Percentiles rank a stretch among this genome's conserved stretches.
phyloP scores from a whole-genome alignment of 495 filamentous ascomycete genomes.

The Penicillium diatomitis region DNA sequence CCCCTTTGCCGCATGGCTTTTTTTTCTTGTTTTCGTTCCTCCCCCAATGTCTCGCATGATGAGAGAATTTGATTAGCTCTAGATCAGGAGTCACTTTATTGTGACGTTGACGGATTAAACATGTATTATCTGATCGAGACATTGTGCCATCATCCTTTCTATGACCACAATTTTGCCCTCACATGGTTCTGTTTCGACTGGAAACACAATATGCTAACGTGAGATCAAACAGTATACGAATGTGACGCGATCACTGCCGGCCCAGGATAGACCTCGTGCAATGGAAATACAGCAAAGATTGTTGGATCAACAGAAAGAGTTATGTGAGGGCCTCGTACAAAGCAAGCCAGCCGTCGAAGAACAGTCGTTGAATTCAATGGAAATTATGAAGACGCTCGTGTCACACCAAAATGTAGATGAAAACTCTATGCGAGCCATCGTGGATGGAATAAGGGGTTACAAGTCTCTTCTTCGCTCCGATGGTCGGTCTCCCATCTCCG shows the following conservation, averaged over 20 bases:
- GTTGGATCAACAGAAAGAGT: conserved; percentile 22
- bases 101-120: conserved; percentile 42
- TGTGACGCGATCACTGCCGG: conserved; percentile 15
- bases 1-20: conserved; percentile 1
- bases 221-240: conserved; percentile 11
- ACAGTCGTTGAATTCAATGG: conserved; percentile 27
- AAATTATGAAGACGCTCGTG: conserved; percentile 39
- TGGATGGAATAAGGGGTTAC: conserved; percentile 32
- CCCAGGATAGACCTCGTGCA: conserved; percentile 22
- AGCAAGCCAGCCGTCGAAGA: conserved; percentile 18
- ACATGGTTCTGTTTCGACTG: no score
- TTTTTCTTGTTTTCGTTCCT: conserved; percentile 4
- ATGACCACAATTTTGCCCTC: background rate
- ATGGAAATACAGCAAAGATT: conserved; percentile 27
- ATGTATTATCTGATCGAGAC: conserved; percentile 46
- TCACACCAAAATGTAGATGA: conserved; percentile 37
- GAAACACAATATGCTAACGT: conserved; percentile 9
- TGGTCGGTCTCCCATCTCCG: conserved; percentile 15
- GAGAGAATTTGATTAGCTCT: conserved; percentile 49
- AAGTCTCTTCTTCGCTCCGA: conserved; percentile 27
- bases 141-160: conserved; percentile 3
- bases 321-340: conserved; percentile 22
- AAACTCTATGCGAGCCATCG: conserved; percentile 27
- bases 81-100: conserved; percentile 44
- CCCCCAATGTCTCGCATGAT: conserved; percentile 34